Conservation (phyloP, 2,329 filamentous ascomycete species). For the Emmonsia crescens region DNA sequence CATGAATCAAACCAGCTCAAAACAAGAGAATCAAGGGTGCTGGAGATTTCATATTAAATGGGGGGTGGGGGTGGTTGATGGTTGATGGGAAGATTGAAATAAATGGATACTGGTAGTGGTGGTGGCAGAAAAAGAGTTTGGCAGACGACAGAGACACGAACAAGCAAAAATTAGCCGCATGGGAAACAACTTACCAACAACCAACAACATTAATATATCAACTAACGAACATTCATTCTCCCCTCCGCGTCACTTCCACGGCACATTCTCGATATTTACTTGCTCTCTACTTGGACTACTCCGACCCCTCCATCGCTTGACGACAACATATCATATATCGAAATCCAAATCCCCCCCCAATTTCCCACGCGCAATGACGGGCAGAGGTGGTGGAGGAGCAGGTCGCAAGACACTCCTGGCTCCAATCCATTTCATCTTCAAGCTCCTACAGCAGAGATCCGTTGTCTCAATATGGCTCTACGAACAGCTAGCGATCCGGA, state of each 20-base stretch:
- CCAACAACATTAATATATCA: too few species aligned
- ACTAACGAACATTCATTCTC: neutral
- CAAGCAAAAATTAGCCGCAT: neutral
- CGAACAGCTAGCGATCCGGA: slow-evolving; percentile 86
- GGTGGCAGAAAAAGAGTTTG: neutral
- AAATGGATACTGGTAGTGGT: neutral
- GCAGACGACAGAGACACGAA: neutral
- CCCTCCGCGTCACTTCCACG: slow-evolving; percentile 8
- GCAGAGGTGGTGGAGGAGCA: slow-evolving; percentile 43
- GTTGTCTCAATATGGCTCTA: slow-evolving; percentile 94
- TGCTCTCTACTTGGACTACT: neutral
- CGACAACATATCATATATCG: neutral
- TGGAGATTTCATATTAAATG: neutral
- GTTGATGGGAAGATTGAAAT: neutral
- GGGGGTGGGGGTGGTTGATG: neutral
- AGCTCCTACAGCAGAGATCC: slow-evolving; percentile 72
- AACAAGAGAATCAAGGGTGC: neutral
- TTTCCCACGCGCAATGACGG: slow-evolving; percentile 36
- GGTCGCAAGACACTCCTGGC: slow-evolving; percentile 59
- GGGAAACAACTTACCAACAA: neutral
- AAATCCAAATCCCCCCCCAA: neutral
- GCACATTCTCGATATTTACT: slow-evolving; percentile 2
- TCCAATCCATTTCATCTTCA: slow-evolving; percentile 85
- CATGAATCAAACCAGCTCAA: neutral
- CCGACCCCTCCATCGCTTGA: neutral